Base-by-base conservation (phyloP, 345 rosid species). In the Arabis alpina region DNA sequence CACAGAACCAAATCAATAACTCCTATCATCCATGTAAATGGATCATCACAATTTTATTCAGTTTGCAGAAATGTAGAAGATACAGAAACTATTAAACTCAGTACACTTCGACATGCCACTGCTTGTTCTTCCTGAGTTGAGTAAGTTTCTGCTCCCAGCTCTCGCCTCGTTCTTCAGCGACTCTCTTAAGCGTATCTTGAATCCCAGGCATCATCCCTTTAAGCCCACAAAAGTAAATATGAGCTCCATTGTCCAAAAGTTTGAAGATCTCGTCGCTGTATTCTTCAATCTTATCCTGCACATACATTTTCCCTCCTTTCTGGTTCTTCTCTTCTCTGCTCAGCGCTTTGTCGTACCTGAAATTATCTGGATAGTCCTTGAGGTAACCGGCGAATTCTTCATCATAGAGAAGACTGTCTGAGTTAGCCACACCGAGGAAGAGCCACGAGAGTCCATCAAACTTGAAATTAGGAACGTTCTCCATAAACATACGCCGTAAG, bases 161-260 rank as follows among this genome's bases (percentile, higher is more conserved):
- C 76, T 85, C 89, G 4, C 98, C 98, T 82, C 96, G 85, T 80
- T 83, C 80, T 70, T 88, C 96, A 0, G 99, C 98, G 0, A 94
- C 99, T 61, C 83, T 85, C 82, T 82, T 91, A 63, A 94, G 81
- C 1, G 99, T 94, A 14, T 85, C 93, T 71, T 94, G 99, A 68
- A 94, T 91, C 59, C 98, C 99, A 0, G 99, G 98, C 99, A 94
- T 94, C 99, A 94, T 94, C 63, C 99, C 99, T 79, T 80, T 89
- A 4, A 94, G 96, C 72, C 99, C 99, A 4, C 99, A 94, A 85
- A 94, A 94, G 64, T 94, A 94, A 12, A 94, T 91, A 78, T 94
- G 99, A 1, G 98, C 99, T 44, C 99, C 98, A 15, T 66, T 64
- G n/a, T 91, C 99, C 81, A 94, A 72, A 11, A 89, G 88, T 70